These are phyloP conservation scores for Collybiopsis luxurians DNA, from an alignment of 768 basidiomycete genomes.

Conservation along the genomic window DNA sequence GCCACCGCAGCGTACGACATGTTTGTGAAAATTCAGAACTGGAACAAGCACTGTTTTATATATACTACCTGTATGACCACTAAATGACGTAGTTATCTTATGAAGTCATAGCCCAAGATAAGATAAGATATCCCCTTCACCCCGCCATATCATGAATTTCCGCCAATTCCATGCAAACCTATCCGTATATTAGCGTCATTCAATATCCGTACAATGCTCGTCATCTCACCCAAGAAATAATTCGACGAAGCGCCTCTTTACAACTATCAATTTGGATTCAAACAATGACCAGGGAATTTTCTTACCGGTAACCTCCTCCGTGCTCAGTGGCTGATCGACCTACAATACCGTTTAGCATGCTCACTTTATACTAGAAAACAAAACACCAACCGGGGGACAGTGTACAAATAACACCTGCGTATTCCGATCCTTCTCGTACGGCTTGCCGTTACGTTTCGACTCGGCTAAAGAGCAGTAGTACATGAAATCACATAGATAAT, in stretches of 20 bases:
- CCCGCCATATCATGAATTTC: constrained; percentile 4
- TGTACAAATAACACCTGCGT: constrained; percentile 67
- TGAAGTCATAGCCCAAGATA: no score
- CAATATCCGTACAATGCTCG: no score
- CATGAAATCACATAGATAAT: constrained; percentile 74
- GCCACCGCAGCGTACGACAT: constrained; percentile 79
- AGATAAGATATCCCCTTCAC: no score
- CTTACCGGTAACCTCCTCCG: constrained; percentile 55
- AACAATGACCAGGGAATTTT: no score
- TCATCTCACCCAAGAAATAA: constrained; percentile 46
- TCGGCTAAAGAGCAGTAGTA: constrained; percentile 78
- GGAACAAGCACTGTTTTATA: neutral
- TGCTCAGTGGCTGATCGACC: constrained; percentile 52
- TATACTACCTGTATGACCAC: neutral
- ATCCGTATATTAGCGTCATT: no score
- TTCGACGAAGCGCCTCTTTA: constrained; percentile 52
- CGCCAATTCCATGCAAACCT: constrained; percentile 20
- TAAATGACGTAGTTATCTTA: neutral
- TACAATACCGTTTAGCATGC: neutral
- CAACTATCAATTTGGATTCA: no score
- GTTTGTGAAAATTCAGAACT: constrained; percentile 9
- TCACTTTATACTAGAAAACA: no score
- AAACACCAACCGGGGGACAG: constrained; percentile 51
- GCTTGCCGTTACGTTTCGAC: constrained; percentile 47
- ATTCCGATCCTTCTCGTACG: constrained; percentile 38